Base-by-base conservation (phyloP, 2,329 filamentous ascomycete genomes). In the Colletotrichum coccodes region DNA sequence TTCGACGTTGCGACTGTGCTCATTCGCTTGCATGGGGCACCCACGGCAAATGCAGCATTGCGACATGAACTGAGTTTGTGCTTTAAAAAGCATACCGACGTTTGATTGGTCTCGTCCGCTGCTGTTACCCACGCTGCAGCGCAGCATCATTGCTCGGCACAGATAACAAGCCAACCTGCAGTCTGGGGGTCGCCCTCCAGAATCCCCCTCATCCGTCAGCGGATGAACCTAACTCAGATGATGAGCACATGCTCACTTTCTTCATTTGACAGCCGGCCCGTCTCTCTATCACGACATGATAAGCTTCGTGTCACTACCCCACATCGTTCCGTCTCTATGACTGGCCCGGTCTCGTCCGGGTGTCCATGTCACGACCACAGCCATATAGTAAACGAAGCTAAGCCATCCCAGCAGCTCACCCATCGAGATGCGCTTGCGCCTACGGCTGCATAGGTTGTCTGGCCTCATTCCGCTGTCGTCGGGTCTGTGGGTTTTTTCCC, bases 161-260 rank as follows among this genome's bases (percentile, higher is more conserved):
- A 58, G 60, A 59, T 64, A 68, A 59, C 30, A 47, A 60, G 49
- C 46, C 52, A 53, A 34, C 32, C 26, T 36, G 36, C 28, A 49
- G 46, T 49, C 46, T 30, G 23, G 53, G 50, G 9, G 32, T 36
- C 36, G 36, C 53, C 26, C 30, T 23, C 28, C 54, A 40, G 7
- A 21, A 18, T 38, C n/a, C 52, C 60, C 34, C 64, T 57, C 34
- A 9, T 61, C 57, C 60, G 63, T 66, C 56, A 67, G 64, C 59
- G 50, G 64, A 64, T n/a, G 59, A 64, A 68, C 65, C 60, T 60
- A 60, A 65, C 40, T 23, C 9, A 5, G 61, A 32, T 36, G 44
- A 30, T 60, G 65, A 50, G 54, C 65, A 68, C 65, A 68, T 60
- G 65, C 40, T 50, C 65, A 68, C 47, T 60, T 68, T 18, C 61